Percentiles rank a stretch among this genome's conserved stretches.
These are phyloP conservation scores for Parietichytrium sp. DNA, from an alignment of 108 stramenopile species.

Conservation along the genomic window DNA sequence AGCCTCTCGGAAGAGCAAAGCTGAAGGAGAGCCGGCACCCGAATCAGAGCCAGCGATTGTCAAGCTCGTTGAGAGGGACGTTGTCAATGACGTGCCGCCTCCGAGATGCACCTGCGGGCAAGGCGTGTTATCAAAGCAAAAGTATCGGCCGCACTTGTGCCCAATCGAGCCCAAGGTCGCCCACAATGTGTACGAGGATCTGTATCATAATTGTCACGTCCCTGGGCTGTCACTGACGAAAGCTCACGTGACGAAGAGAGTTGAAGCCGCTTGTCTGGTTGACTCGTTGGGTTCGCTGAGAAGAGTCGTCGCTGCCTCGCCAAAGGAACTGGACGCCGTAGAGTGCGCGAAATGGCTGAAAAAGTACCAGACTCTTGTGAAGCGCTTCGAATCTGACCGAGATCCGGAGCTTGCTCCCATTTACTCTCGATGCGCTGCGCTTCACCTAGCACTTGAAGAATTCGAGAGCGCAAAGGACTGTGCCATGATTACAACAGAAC, in stretches of 20 bases:
- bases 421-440: slow-evolving; percentile 3
- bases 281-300: background rate
- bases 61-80: background rate
- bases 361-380: background rate
- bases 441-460: background rate
- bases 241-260: background rate
- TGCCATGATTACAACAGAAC: background rate
- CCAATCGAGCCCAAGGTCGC: background rate
- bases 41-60: background rate
- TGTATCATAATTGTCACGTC: background rate
- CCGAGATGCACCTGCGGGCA: background rate
- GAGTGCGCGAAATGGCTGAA: background rate
- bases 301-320: background rate
- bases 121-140: background rate
- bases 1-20: too few species aligned
- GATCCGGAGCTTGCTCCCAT: background rate
- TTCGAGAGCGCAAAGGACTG: background rate
- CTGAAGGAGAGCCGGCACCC: too few species aligned
- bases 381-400: background rate
- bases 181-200: background rate
- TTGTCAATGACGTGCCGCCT: background rate
- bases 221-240: background rate
- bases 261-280: background rate
- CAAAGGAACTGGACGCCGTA: background rate
- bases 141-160: slow-evolving; percentile 27